Percentiles rank a stretch among this genome's conserved stretches.
Evolutionary conservation across 2,329 filamentous ascomycete genomes (phyloP).

Genomic region (Sporothrix phasma): DNA sequence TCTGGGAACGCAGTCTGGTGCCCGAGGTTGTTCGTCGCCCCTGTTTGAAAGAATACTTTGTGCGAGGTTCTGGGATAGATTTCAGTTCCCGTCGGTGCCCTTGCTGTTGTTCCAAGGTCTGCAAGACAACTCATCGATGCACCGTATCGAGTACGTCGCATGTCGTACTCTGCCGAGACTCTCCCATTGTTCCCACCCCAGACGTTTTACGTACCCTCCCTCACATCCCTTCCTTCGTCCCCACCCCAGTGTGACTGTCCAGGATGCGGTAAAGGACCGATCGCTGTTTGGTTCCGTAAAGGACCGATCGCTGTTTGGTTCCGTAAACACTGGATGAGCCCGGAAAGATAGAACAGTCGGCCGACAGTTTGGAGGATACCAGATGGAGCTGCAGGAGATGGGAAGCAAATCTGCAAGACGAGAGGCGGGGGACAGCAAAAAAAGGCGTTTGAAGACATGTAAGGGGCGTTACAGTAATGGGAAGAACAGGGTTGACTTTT

Average conservation of each 20-base stretch:
- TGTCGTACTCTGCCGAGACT: too few species aligned
- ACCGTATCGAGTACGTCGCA: too few species aligned
- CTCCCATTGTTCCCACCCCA: too few species aligned
- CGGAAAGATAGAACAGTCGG: neutral
- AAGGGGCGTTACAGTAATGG: neutral
- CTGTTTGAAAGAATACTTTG: too few species aligned
- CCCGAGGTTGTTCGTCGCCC: neutral
- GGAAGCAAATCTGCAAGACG: neutral
- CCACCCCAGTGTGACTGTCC: neutral
- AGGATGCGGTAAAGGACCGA: neutral
- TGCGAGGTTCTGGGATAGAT: too few species aligned
- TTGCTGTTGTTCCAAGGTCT: neutral
- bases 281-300: slow-evolving; percentile 4
- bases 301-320: neutral
- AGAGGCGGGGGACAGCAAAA: neutral
- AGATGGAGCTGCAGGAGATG: neutral
- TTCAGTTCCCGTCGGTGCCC: too few species aligned
- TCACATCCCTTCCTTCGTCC: neutral
- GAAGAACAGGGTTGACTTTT: too few species aligned
- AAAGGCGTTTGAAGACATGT: neutral
- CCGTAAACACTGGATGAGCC: slow-evolving; percentile 4
- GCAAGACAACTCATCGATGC: too few species aligned
- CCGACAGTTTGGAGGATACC: neutral
- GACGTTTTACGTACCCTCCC: too few species aligned
- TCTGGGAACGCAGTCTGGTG: neutral